phyloP scores from a whole-genome alignment of 129 eudicot species.

The Ambrosia artemisiifolia region DNA sequence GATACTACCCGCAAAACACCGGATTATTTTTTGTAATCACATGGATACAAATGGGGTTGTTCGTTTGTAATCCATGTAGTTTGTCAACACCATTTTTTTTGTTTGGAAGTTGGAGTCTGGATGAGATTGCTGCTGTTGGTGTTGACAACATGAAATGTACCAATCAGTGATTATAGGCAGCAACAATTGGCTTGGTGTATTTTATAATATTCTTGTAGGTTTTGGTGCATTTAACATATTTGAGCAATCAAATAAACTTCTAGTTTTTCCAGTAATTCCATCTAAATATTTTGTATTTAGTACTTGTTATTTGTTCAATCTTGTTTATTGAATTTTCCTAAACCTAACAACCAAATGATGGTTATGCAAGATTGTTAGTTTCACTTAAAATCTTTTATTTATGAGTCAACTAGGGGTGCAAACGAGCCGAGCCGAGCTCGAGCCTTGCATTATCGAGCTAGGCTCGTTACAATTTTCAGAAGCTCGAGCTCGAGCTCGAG shows the following conservation, averaged over 20 bases:
- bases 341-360: no score
- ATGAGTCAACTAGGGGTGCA: no score
- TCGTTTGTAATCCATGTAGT: conserved; percentile 60
- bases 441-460: no score
- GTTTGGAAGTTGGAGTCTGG: conserved; percentile 29
- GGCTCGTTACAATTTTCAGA: no score
- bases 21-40: conserved; percentile 74
- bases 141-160: conserved; percentile 16
- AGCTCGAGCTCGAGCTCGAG: no score
- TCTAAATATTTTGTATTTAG: no score
- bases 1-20: conserved; percentile 95
- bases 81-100: conserved; percentile 60
- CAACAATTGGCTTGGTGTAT: conserved; percentile 2
- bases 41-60: conserved; percentile 17
- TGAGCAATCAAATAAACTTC: background rate
- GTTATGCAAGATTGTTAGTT: no score
- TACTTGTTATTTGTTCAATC: no score
- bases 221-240: conserved; percentile 10
- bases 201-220: conserved; percentile 4
- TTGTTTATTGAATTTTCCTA: no score
- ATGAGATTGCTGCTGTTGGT: conserved; percentile 9
- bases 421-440: no score
- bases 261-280: background rate
- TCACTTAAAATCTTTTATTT: no score
- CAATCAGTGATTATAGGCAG: conserved; percentile 8